phyloP scores from a whole-genome alignment of 805 yeast genomes.

The Brettanomyces anomalus region DNA sequence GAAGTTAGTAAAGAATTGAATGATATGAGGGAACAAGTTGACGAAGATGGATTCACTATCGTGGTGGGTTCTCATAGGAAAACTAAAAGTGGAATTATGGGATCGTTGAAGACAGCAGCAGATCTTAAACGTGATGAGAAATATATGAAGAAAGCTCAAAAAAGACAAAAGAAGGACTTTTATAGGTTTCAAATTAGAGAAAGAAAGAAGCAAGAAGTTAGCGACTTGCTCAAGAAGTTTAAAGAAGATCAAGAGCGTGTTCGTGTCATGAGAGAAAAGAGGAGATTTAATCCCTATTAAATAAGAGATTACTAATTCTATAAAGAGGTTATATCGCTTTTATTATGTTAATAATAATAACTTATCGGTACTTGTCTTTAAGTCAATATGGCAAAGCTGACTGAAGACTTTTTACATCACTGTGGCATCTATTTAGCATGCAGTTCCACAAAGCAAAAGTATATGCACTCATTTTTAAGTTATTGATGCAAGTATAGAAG shows the following conservation, averaged over 20 bases:
- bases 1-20: constrained; percentile 47
- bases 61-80: constrained; percentile 85
- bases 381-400: no score
- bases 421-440: no score
- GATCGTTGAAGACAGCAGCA: constrained; percentile 29
- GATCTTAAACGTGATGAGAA: constrained; percentile 26
- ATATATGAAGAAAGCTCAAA: constrained; percentile 45
- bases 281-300: constrained; percentile 78
- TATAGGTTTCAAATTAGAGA: constrained; percentile 95
- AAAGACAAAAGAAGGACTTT: constrained; percentile 80
- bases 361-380: no score
- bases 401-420: no score
- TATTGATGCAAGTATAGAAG: no score
- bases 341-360: no score
- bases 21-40: constrained; percentile 55
- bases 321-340: no score
- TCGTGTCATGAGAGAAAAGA: constrained; percentile 66
- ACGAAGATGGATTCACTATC: constrained; percentile 89
- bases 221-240: constrained; percentile 72
- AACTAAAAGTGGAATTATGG: constrained; percentile 63
- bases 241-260: constrained; percentile 87
- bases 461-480: no score
- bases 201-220: constrained; percentile 86
- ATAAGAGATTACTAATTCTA: no score
- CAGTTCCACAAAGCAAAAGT: no score